A percentile compares a stretch with the other conserved stretches of the same genome.
Evolutionary conservation across 176 grass and related monocot genomes (phyloP).

Genomic region (Hsuehochloa calcarea): DNA sequence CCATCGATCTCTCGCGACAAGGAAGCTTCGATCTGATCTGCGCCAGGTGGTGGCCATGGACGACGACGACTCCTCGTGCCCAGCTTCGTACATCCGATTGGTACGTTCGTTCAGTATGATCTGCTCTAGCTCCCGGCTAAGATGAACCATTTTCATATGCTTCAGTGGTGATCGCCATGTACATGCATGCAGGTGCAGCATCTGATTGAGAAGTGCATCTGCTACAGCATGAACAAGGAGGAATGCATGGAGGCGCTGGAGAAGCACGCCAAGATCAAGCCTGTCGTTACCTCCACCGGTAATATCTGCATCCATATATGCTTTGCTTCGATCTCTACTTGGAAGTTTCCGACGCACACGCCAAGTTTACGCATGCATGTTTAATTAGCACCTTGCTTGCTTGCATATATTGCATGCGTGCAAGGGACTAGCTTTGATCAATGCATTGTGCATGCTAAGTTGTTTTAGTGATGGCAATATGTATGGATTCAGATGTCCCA

Average conservation of each 20-base stretch:
- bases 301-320: neutral
- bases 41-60: slow-evolving; percentile 25
- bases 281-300: slow-evolving; percentile 73
- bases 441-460: neutral
- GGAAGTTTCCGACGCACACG: neutral
- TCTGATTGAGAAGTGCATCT: slow-evolving; percentile 82
- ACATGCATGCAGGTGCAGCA: slow-evolving; percentile 58
- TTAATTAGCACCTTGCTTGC: neutral
- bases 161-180: neutral
- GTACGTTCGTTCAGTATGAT: neutral
- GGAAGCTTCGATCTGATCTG: neutral
- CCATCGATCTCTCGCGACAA: neutral
- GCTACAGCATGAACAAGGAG: slow-evolving; percentile 65
- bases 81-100: slow-evolving; percentile 71
- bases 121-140: neutral
- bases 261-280: slow-evolving; percentile 65
- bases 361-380: neutral
- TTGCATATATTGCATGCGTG: neutral
- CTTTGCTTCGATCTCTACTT: neutral
- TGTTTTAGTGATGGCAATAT: neutral
- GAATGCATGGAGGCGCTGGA: slow-evolving; percentile 65
- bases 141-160: neutral
- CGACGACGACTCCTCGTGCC: slow-evolving; percentile 37
- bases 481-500: neutral
- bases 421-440: neutral